Percentiles rank a stretch among this genome's conserved stretches.
phyloP scores from a whole-genome alignment of 2,329 filamentous ascomycete species.

The Trichoderma aggressivum region DNA sequence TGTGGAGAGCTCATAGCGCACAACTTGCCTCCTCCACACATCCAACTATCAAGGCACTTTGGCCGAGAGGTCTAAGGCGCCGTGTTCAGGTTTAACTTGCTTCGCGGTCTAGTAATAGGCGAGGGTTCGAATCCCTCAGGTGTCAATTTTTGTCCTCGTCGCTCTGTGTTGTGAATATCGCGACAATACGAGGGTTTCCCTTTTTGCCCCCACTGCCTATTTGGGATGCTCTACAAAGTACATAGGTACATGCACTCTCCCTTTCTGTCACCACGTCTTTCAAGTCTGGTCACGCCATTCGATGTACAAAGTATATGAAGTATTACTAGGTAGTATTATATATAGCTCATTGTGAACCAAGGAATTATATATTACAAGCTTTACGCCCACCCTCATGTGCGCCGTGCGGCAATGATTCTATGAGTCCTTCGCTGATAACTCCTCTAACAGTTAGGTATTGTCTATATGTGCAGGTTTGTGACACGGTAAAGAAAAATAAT shows the following conservation, averaged over 20 bases:
- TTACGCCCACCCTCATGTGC: background rate
- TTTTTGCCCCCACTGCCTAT: background rate
- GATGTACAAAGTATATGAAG: background rate
- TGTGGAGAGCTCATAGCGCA: background rate
- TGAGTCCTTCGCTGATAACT: background rate
- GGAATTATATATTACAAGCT: no score
- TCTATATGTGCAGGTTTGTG: background rate
- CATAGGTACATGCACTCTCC: background rate
- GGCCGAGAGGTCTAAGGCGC: conserved; percentile 28
- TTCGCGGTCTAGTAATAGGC: conserved; percentile 31
- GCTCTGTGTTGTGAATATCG: background rate
- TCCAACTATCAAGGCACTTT: conserved; percentile 25
- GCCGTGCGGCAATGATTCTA: background rate
- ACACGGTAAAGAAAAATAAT: background rate
- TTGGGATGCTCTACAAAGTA: background rate
- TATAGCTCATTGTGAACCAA: background rate
- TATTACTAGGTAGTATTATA: background rate
- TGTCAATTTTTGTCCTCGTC: conserved; percentile 23
- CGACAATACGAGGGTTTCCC: background rate
- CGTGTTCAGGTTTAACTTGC: conserved; percentile 22
- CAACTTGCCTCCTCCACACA: background rate
- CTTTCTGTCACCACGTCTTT: background rate
- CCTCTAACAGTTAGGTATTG: background rate
- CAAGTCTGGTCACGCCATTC: background rate
- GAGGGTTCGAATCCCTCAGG: conserved; percentile 34